Evolutionary conservation across 2,329 filamentous ascomycete genomes (phyloP).

Genomic region (Incumbomyces delicatus): DNA sequence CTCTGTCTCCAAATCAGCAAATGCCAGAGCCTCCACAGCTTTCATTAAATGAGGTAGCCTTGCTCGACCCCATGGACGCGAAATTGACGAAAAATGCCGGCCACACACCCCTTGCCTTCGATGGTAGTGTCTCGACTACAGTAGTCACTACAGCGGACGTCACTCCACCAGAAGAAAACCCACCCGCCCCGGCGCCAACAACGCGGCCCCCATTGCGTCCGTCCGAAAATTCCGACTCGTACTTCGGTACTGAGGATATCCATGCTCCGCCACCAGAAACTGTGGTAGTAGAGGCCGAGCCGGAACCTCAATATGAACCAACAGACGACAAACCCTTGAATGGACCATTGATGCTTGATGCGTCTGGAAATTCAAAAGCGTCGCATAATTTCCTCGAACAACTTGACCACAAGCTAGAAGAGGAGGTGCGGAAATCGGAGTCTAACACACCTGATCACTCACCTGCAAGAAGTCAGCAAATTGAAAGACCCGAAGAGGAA

Average conservation of each 20-base stretch:
- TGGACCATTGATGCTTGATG: constrained; percentile 34
- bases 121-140: constrained; percentile 26
- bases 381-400: constrained; percentile 30
- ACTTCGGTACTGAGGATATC: constrained; percentile 25
- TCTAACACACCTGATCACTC: not conserved
- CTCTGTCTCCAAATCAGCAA: constrained; percentile 16
- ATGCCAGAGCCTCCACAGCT: constrained; percentile 23
- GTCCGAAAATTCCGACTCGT: constrained; percentile 30
- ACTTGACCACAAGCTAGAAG: constrained; percentile 34
- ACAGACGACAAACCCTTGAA: constrained; percentile 34
- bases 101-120: constrained; percentile 36
- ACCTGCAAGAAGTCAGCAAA: constrained; percentile 3
- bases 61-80: constrained; percentile 29
- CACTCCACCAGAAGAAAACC: constrained; percentile 23
- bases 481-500: constrained; percentile 20
- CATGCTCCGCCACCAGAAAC: not conserved
- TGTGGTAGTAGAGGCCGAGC: constrained; percentile 6
- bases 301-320: constrained; percentile 19
- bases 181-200: constrained; percentile 25
- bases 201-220: constrained; percentile 24
- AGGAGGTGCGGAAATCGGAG: constrained; percentile 27
- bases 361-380: constrained; percentile 31
- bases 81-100: constrained; percentile 34
- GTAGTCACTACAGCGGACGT: constrained; percentile 14
- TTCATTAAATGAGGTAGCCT: constrained; percentile 15